Evolutionary conservation across 73 alveolate species (phyloP).

Genomic region (Tetrahymena malaccensis): DNA sequence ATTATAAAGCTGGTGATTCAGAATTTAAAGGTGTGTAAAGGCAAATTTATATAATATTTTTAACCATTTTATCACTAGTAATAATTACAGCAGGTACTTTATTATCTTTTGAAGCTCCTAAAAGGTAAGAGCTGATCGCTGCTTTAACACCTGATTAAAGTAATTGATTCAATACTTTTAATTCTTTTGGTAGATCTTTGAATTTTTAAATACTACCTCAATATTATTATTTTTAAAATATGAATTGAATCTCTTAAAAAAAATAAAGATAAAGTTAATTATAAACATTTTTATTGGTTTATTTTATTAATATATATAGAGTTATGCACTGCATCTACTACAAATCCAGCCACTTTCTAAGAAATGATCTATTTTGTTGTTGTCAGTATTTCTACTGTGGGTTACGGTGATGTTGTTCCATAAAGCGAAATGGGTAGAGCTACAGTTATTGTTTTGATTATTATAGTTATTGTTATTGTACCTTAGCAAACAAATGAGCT

Average conservation of each 20-base stretch:
- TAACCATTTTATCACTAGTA: slow-evolving; percentile 23
- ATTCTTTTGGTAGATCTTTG: background rate
- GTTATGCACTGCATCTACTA: background rate
- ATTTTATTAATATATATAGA: background rate
- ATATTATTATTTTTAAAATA: too few relatives aligned
- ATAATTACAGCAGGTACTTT: slow-evolving; percentile 60
- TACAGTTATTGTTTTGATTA: slow-evolving; percentile 65
- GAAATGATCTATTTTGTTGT: slow-evolving; percentile 77
- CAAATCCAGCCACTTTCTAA: slow-evolving; percentile 54
- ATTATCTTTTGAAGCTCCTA: slow-evolving; percentile 61
- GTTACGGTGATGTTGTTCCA: slow-evolving; percentile 95
- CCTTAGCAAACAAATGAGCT: slow-evolving; percentile 91
- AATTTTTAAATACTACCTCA: too few relatives aligned
- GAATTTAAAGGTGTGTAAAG: slow-evolving; percentile 35
- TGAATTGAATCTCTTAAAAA: background rate
- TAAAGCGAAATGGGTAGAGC: slow-evolving; percentile 79
- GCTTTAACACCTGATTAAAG: background rate
- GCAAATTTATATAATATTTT: slow-evolving; percentile 18
- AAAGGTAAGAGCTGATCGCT: slow-evolving; percentile 4
- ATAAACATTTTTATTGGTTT: too few relatives aligned
- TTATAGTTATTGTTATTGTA: slow-evolving; percentile 65
- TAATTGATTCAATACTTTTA: background rate
- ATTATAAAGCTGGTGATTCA: slow-evolving; percentile 30
- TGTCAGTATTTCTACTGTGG: slow-evolving; percentile 92
- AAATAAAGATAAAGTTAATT: too few relatives aligned